Conservation (phyloP, 2,329 filamentous ascomycete genomes). For the Akanthomyces uredinophilus region DNA sequence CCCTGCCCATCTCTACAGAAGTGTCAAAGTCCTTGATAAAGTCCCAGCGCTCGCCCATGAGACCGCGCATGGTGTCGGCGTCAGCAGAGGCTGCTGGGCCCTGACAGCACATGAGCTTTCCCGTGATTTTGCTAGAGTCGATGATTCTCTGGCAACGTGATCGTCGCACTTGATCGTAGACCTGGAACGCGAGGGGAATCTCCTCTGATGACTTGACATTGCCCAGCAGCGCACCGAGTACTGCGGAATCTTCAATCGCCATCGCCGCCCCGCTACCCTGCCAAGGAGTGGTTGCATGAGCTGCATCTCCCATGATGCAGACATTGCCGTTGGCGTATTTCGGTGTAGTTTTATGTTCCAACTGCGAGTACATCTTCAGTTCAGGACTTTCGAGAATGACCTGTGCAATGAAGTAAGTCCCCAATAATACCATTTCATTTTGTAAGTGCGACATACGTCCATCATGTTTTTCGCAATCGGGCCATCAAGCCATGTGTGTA, state of each 20-base stretch:
- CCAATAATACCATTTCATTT: too few species aligned
- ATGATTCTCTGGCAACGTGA: conserved; percentile 12
- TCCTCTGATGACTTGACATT: not conserved
- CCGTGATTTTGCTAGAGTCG: conserved; percentile 11
- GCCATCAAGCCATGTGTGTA: not conserved
- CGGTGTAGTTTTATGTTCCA: conserved; percentile 16
- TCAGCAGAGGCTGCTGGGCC: not conserved
- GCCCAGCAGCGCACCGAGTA: conserved; percentile 17
- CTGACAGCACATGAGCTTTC: conserved; percentile 8
- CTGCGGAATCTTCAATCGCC: conserved; percentile 23
- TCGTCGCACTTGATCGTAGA: conserved; percentile 15
- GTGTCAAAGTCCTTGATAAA: not conserved
- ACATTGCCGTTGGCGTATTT: conserved; percentile 18
- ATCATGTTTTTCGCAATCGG: conserved; percentile 9
- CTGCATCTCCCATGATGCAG: conserved; percentile 23
- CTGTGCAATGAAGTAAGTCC: not conserved
- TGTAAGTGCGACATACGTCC: not conserved
- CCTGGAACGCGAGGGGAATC: conserved; percentile 16
- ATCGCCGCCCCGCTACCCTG: conserved; percentile 22
- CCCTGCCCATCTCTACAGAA: not conserved
- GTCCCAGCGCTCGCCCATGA: not conserved
- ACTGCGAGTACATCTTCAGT: conserved; percentile 8
- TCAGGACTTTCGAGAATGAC: conserved; percentile 11
- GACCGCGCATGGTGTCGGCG: not conserved
- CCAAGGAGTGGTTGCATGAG: conserved; percentile 23